These are phyloP conservation scores for Yamadazyma trypodendri DNA, from an alignment of 1,139 yeast genomes.

Conservation along the genomic window DNA sequence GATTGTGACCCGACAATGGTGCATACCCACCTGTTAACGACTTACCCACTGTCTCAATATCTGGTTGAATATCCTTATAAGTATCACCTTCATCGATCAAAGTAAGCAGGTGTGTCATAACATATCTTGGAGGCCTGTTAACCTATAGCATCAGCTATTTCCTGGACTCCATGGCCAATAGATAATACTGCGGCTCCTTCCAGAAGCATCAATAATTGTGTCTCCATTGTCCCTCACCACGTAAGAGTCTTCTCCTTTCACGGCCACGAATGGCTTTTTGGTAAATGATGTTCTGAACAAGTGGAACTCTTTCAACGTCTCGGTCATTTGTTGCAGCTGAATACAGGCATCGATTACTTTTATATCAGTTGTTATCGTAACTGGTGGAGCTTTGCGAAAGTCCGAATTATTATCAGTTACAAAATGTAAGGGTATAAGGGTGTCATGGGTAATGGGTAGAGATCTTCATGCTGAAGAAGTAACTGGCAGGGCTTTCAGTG, in stretches of 20 bases:
- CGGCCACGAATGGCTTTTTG: background rate
- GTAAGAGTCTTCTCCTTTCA: constrained; percentile 13
- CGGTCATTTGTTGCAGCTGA: background rate
- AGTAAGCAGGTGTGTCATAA: constrained; percentile 14
- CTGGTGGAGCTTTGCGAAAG: no score
- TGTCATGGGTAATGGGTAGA: no score
- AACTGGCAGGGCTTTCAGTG: no score
- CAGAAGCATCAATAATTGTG: constrained; percentile 23
- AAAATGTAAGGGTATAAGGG: no score
- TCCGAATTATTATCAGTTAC: no score
- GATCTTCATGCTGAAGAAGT: no score
- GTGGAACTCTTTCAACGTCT: background rate
- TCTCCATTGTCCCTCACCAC: constrained; percentile 15
- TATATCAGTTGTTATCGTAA: no score
- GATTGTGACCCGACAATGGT: constrained; percentile 51
- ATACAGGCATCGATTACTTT: no score
- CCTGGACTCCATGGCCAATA: constrained; percentile 24
- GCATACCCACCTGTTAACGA: constrained; percentile 62
- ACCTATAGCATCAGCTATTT: constrained; percentile 18
- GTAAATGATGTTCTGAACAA: constrained; percentile 1
- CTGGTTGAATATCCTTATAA: constrained; percentile 32
- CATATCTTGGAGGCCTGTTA: constrained; percentile 17
- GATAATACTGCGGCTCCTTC: constrained; percentile 33
- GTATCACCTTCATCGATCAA: constrained; percentile 3
- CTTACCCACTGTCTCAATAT: constrained; percentile 60